These are phyloP conservation scores for Aspergillus ellipticus DNA, from an alignment of 495 filamentous ascomycete species.

Conservation along the genomic window DNA sequence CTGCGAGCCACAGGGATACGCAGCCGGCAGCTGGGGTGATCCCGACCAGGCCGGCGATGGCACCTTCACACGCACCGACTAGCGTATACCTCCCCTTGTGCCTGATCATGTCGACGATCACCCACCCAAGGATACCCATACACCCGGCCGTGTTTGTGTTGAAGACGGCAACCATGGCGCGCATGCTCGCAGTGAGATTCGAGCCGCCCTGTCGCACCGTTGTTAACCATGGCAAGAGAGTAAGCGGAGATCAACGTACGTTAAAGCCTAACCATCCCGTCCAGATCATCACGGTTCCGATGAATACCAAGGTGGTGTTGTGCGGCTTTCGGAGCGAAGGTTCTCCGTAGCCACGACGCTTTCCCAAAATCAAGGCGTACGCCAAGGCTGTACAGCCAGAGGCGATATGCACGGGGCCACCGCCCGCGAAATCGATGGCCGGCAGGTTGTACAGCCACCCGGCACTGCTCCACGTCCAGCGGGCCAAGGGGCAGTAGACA, in stretches of 20 bases:
- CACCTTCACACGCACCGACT: slow-evolving; percentile 58
- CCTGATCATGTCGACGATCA: slow-evolving; percentile 54
- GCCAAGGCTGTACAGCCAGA: slow-evolving; percentile 52
- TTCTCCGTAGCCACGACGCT: slow-evolving; percentile 45
- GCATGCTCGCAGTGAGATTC: slow-evolving; percentile 53
- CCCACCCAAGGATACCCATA: slow-evolving; percentile 57
- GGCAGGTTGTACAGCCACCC: slow-evolving; percentile 56
- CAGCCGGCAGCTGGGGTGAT: slow-evolving; percentile 64
- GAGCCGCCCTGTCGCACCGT: slow-evolving; percentile 44
- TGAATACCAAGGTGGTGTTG: slow-evolving; percentile 54
- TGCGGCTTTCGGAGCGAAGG: slow-evolving; percentile 46
- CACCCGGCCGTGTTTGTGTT: slow-evolving; percentile 60
- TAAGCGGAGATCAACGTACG: slow-evolving; percentile 17
- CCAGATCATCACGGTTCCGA: slow-evolving; percentile 58
- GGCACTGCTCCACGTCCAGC: slow-evolving; percentile 58
- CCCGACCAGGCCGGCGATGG: slow-evolving; percentile 61
- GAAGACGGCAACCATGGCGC: slow-evolving; percentile 56
- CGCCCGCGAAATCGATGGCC: slow-evolving; percentile 54
- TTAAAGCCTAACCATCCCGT: slow-evolving; percentile 63
- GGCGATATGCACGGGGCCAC: slow-evolving; percentile 55
- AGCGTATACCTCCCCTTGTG: slow-evolving; percentile 53
- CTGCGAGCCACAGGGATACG: slow-evolving; percentile 54
- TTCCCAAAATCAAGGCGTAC: slow-evolving; percentile 54
- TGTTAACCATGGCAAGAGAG: not conserved
- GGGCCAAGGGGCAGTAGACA: slow-evolving; percentile 57